A percentile compares a stretch with the other conserved stretches of the same genome.
Conservation (phyloP, 2,329 filamentous ascomycete genomes). For the Aspergillus luchuensis region DNA sequence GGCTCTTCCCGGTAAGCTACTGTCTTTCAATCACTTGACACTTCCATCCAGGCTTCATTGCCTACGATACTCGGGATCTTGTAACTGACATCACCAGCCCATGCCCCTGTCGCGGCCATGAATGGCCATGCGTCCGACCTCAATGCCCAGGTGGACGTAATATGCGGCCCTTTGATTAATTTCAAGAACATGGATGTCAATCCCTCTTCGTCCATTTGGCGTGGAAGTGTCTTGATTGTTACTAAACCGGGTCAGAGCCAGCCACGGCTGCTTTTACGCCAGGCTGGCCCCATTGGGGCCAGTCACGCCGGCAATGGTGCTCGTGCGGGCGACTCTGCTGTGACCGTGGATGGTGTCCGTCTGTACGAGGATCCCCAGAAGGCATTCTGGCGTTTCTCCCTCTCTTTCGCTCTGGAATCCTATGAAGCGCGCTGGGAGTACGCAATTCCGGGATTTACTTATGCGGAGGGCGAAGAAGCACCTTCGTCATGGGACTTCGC, state of each 20-base stretch:
- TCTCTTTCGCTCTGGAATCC: constrained; percentile 65
- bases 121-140: constrained; percentile 26
- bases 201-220: constrained; percentile 57
- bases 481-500: constrained; percentile 56
- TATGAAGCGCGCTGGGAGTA: constrained; percentile 81
- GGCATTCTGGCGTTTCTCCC: constrained; percentile 62
- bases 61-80: neutral
- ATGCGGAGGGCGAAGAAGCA: constrained; percentile 59
- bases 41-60: constrained; percentile 12
- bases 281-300: constrained; percentile 34
- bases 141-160: constrained; percentile 40
- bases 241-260: constrained; percentile 69
- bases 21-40: neutral
- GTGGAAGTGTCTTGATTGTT: constrained; percentile 84
- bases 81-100: neutral
- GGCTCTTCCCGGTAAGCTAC: neutral
- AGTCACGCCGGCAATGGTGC: constrained; percentile 22
- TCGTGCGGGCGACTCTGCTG: constrained; percentile 19
- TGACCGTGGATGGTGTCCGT: constrained; percentile 53
- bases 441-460: constrained; percentile 66
- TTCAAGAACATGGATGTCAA: constrained; percentile 49
- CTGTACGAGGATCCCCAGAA: constrained; percentile 62
- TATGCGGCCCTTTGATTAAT: constrained; percentile 53
- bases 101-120: constrained; percentile 19
- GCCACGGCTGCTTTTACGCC: constrained; percentile 57